These are phyloP conservation scores for Pulicaria dysenterica DNA, from an alignment of 129 eudicot species.

Conservation along the genomic window DNA sequence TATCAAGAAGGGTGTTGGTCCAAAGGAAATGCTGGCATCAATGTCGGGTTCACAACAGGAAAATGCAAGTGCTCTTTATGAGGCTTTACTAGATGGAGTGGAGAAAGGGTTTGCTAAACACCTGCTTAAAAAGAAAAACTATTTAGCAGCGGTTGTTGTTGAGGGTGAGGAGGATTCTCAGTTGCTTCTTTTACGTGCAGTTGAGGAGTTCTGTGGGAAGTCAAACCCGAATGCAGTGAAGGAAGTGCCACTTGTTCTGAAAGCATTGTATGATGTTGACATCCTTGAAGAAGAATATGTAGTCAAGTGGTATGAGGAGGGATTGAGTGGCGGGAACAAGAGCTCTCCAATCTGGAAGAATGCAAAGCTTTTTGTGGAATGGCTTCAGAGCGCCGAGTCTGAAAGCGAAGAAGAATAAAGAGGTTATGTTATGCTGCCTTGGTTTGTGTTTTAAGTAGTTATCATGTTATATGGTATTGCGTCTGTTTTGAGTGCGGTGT, in stretches of 20 bases:
- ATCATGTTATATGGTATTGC: not conserved
- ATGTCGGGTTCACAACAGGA: conserved; percentile 1
- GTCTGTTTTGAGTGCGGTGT: not conserved
- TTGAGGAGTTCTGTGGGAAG: conserved; percentile 16
- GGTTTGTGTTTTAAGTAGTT: not conserved
- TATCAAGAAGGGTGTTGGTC: conserved; percentile 38
- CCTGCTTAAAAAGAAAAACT: conserved; percentile 10
- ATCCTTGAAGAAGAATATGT: conserved; percentile 2
- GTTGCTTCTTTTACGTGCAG: not conserved
- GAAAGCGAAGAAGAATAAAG: conserved; percentile 21
- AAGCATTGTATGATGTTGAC: conserved; percentile 14
- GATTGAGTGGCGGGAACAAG: not conserved
- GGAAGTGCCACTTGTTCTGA: conserved; percentile 16
- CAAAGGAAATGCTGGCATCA: conserved; percentile 14
- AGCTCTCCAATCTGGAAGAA: conserved; percentile 2
- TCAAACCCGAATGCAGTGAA: conserved; percentile 11
- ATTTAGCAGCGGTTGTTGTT: not conserved
- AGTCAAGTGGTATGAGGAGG: conserved; percentile 16
- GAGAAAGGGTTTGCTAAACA: conserved; percentile 22
- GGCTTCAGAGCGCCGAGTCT: conserved; percentile 24
- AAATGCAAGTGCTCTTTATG: conserved; percentile 2
- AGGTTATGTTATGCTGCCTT: conserved; percentile 11
- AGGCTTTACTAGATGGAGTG: conserved; percentile 7
- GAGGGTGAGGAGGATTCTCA: conserved; percentile 12
- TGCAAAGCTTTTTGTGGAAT: conserved; percentile 16